Base-by-base conservation (phyloP, 768 basidiomycete genomes). In the Lepiota venenata region DNA sequence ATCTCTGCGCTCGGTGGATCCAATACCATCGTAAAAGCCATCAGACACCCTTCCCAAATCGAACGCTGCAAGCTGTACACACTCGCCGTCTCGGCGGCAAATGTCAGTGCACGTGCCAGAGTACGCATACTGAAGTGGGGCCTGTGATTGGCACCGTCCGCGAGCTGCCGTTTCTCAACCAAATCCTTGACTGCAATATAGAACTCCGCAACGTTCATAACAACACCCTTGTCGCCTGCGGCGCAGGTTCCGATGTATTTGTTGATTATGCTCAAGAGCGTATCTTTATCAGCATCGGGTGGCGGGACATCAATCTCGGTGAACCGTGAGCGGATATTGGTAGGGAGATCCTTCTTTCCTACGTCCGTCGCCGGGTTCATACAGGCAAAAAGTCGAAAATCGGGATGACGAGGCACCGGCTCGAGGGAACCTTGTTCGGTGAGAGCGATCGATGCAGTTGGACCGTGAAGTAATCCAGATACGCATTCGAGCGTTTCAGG, bases 321-420 rank as follows among this genome's bases (percentile, higher is more conserved):
- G 72, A 99, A 98, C 27, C 90, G 84, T 9, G 88, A 82, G 35
- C 95, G 85, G 46, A 98, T 90, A 62, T 87, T 88, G 4, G 91
- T 87, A 15, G 93, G 92, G 0, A 99, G 84, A 63, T 98, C 96
- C 63, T 94, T 97, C 75, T 98, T 99, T 32, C 97, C 97, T 12
- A 98, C 90, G 62, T 99, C 97, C 3, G 95, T 99, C 0, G 97
- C 97, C 4, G 97, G 97, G 65, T 99, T 99, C 97, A 99, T 99
- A 67, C 97, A 99, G 3, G 94, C 94, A 63, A 98, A 98, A 4
- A 98, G 77, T 16, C 96, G 89, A 74, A 99, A 99, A 62, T 96
- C 88, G 15, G 93, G 85, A 67, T 99, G 97, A 0, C 97, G 88
- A 46, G 87, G 86, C 25, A 98, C 79, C 1, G 91, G 88, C 61